phyloP scores from a whole-genome alignment of 768 basidiomycete species.

The Coprinellus aureogranulatus region DNA sequence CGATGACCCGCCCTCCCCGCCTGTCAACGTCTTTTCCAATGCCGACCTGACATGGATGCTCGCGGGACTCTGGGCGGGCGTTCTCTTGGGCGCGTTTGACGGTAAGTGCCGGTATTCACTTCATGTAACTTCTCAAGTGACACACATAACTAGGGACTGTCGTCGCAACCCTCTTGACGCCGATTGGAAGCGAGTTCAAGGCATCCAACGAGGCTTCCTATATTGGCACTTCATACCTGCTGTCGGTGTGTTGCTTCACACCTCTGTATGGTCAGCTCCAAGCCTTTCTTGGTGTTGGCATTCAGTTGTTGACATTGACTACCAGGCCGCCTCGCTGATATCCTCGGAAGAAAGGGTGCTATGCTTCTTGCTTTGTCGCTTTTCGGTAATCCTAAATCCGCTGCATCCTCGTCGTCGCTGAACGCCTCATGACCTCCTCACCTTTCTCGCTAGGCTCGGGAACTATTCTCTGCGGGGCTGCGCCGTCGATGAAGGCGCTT shows the following conservation, averaged over 20 bases:
- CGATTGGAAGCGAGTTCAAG: slow-evolving; percentile 83
- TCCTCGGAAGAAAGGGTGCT: slow-evolving; percentile 80
- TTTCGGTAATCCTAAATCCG: slow-evolving; percentile 55
- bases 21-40: slow-evolving; percentile 47
- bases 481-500: slow-evolving; percentile 79
- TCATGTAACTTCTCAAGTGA: slow-evolving; percentile 10
- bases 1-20: slow-evolving; percentile 22
- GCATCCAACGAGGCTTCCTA: slow-evolving; percentile 80
- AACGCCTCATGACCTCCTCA: slow-evolving; percentile 8
- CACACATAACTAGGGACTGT: slow-evolving; percentile 58
- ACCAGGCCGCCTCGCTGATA: slow-evolving; percentile 78
- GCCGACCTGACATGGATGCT: slow-evolving; percentile 69
- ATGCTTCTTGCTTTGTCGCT: slow-evolving; percentile 81
- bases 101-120: slow-evolving; percentile 42
- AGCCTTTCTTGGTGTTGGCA: slow-evolving; percentile 6
- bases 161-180: slow-evolving; percentile 80
- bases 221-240: slow-evolving; percentile 83
- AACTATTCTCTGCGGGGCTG: slow-evolving; percentile 82
- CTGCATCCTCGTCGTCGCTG: neutral
- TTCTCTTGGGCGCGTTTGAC: slow-evolving; percentile 82
- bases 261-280: slow-evolving; percentile 71
- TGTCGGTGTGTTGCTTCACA: slow-evolving; percentile 89
- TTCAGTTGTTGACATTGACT: slow-evolving; percentile 13
- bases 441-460: slow-evolving; percentile 56
- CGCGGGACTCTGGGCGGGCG: slow-evolving; percentile 76